Conservation (phyloP, 345 rosid species). For the Hibiscus trionum region DNA sequence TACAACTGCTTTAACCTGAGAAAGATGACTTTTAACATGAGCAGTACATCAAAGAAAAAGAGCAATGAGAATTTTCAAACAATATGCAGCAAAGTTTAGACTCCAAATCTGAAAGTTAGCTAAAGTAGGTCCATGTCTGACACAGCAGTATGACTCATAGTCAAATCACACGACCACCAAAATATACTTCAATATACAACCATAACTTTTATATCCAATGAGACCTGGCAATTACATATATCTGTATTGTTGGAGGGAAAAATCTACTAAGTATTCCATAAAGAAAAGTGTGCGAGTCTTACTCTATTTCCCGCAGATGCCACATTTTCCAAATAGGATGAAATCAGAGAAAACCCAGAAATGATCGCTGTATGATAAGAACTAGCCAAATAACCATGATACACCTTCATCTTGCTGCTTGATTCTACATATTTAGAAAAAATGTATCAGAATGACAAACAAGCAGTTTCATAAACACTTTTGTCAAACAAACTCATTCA, state of each 20-base stretch:
- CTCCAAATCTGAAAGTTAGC: background rate
- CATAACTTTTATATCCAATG: background rate
- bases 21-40: slow-evolving; percentile 6
- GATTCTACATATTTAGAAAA: slow-evolving; percentile 29
- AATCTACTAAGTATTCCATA: background rate
- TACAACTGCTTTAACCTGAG: slow-evolving; percentile 67
- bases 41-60: background rate
- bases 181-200: slow-evolving; percentile 4
- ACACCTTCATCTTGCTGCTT: slow-evolving; percentile 37
- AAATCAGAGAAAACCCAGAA: slow-evolving; percentile 68
- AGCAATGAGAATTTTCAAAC: background rate
- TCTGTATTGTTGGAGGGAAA: background rate
- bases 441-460: background rate
- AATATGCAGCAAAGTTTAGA: background rate
- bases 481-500: background rate
- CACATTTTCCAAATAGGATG: slow-evolving; percentile 57
- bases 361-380: slow-evolving; percentile 80
- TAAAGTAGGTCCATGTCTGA: background rate
- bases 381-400: slow-evolving; percentile 83
- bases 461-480: background rate
- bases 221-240: background rate
- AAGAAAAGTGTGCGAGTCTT: slow-evolving; percentile 13
- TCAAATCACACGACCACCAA: background rate
- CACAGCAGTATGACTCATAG: background rate
- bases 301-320: slow-evolving; percentile 49